Evolutionary conservation across 2,329 filamentous ascomycete genomes (phyloP).

Genomic region (Sporothrix schenckii): DNA sequence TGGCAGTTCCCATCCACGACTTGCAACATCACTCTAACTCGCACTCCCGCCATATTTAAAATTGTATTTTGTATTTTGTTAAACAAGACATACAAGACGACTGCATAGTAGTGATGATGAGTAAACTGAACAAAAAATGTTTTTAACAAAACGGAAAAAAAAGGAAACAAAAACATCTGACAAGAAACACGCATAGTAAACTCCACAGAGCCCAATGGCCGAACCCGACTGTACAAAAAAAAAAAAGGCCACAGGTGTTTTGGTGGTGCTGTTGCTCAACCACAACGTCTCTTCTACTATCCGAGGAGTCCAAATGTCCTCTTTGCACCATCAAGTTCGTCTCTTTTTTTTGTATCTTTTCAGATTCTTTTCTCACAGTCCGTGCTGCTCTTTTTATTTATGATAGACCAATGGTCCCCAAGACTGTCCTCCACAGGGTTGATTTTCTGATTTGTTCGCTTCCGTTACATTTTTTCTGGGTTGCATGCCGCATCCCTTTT

Average conservation of each 20-base stretch:
- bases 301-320: too few species aligned
- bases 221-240: conserved; percentile 3
- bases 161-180: neutral
- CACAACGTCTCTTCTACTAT: too few species aligned
- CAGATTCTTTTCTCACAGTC: neutral
- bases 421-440: neutral
- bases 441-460: neutral
- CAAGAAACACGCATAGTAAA: neutral
- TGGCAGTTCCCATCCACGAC: too few species aligned
- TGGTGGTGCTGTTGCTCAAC: too few species aligned
- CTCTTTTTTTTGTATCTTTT: neutral
- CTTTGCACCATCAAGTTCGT: too few species aligned
- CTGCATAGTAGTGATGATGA: conserved; percentile 15
- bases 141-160: neutral
- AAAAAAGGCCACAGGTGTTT: neutral
- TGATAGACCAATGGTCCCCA: neutral
- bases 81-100: neutral
- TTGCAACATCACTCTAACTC: neutral
- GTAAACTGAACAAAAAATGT: neutral
- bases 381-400: neutral
- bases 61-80: neutral
- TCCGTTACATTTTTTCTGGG: neutral
- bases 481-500: neutral
- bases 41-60: neutral
- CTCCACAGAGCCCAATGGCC: conserved; percentile 12